Evolutionary conservation across 805 yeast species (phyloP).

Genomic region (Pichia ethanolica): DNA sequence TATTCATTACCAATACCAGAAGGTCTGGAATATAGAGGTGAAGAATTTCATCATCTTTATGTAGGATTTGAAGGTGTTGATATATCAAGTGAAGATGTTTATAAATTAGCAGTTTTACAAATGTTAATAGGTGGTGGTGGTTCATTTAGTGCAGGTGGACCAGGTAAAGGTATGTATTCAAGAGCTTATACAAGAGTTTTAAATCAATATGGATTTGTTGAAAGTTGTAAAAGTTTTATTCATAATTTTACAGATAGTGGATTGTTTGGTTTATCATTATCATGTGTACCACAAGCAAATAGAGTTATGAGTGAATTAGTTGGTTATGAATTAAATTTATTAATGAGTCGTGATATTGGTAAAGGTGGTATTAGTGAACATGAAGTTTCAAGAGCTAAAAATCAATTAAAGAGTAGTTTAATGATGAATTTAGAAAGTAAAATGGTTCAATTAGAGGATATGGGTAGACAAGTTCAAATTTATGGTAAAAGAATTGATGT

Average conservation of each 20-base stretch:
- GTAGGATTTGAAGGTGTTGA: constrained; percentile 86
- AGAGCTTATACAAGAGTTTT: constrained; percentile 85
- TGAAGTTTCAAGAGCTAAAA: constrained; percentile 86
- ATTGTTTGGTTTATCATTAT: constrained; percentile 78
- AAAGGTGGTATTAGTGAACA: constrained; percentile 55
- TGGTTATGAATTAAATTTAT: constrained; percentile 48
- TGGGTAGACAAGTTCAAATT: constrained; percentile 89
- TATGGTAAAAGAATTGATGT: constrained; percentile 71
- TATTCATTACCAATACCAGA: constrained; percentile 43
- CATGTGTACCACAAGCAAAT: constrained; percentile 83
- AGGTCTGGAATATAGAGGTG: constrained; percentile 54
- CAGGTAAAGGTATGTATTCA: constrained; percentile 98
- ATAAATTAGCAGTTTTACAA: constrained; percentile 85
- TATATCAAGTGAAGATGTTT: constrained; percentile 75
- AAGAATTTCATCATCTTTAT: constrained; percentile 79
- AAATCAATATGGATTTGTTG: constrained; percentile 86
- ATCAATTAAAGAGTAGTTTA: constrained; percentile 79
- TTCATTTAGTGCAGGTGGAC: constrained; percentile 97
- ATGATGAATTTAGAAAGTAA: constrained; percentile 91
- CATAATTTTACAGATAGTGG: constrained; percentile 90
- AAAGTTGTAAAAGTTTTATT: constrained; percentile 80
- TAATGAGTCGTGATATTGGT: constrained; percentile 37
- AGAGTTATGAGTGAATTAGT: constrained; percentile 75
- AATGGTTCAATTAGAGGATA: constrained; percentile 89
- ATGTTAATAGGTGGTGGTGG: constrained; percentile 95